These are phyloP conservation scores for Acacia concinna DNA, from an alignment of 331 rosid genomes.

Conservation along the genomic window DNA sequence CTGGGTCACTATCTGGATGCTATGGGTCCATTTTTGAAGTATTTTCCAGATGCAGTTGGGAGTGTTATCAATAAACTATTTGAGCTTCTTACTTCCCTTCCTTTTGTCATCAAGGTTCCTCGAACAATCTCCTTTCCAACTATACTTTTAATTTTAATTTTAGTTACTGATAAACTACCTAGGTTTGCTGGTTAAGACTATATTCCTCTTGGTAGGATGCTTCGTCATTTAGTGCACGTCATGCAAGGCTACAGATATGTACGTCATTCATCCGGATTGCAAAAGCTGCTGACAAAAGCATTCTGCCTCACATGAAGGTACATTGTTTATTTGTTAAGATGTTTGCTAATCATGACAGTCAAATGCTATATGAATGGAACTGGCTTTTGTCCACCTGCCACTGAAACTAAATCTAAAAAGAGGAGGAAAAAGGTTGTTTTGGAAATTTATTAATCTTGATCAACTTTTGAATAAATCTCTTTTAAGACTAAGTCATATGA, in stretches of 20 bases:
- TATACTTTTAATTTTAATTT: constrained; percentile 21
- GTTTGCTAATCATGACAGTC: background rate
- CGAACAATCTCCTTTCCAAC: constrained; percentile 21
- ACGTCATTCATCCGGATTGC: constrained; percentile 94
- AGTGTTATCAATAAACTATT: constrained; percentile 86
- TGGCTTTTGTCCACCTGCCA: background rate
- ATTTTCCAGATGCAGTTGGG: constrained; percentile 87
- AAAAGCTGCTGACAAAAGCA: constrained; percentile 86
- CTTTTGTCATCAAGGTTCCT: constrained; percentile 66
- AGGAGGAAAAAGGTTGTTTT: background rate
- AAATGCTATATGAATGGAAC: constrained; percentile 16
- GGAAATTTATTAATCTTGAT: constrained; percentile 17
- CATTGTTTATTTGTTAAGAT: constrained; percentile 22
- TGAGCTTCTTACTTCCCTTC: constrained; percentile 89
- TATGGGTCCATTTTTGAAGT: constrained; percentile 87
- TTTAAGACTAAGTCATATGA: constrained; percentile 1
- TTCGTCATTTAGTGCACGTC: constrained; percentile 69
- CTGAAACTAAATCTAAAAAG: background rate
- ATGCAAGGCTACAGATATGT: constrained; percentile 93
- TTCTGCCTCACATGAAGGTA: constrained; percentile 99
- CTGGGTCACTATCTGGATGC: constrained; percentile 90
- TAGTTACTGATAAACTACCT: constrained; percentile 16
- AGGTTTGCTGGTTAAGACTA: constrained; percentile 28
- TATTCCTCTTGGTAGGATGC: constrained; percentile 63
- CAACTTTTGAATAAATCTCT: constrained; percentile 2